phyloP scores from a whole-genome alignment of 2,329 filamentous ascomycete species.

The Beauveria brongniartii region DNA sequence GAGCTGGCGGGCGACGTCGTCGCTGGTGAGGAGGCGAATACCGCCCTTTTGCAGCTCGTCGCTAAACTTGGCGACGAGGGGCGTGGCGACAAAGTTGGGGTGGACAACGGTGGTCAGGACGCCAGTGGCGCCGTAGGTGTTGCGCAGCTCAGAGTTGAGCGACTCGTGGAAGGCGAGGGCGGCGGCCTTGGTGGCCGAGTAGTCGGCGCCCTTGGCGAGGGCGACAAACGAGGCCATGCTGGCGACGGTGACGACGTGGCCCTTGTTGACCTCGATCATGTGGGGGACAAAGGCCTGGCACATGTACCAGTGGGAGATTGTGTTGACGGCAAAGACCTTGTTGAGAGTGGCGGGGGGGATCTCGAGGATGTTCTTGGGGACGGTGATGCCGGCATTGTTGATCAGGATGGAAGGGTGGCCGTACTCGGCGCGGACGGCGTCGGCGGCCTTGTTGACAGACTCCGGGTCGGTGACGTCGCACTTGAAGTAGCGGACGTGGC shows the following conservation, averaged over 20 bases:
- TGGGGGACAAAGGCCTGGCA: conserved; percentile 53
- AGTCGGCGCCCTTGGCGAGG: conserved; percentile 54
- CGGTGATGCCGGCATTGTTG: conserved; percentile 34
- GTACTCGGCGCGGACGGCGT: conserved; percentile 39
- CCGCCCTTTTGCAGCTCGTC: conserved; percentile 14
- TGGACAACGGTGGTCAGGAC: conserved; percentile 55
- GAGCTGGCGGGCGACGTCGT: conserved; percentile 29
- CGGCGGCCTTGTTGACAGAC: conserved; percentile 38
- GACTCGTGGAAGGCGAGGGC: conserved; percentile 57
- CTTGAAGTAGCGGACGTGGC: conserved; percentile 53
- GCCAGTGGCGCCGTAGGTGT: conserved; percentile 46
- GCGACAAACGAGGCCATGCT: conserved; percentile 50
- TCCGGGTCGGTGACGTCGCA: conserved; percentile 54
- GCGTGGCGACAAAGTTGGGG: conserved; percentile 29
- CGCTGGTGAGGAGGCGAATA: conserved; percentile 17
- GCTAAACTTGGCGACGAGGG: conserved; percentile 18
- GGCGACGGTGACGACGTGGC: conserved; percentile 59
- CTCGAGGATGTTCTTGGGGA: conserved; percentile 52
- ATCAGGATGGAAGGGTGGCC: conserved; percentile 57
- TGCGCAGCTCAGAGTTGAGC: conserved; percentile 42
- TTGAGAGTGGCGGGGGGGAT: conserved; percentile 44
- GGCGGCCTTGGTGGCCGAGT: conserved; percentile 52
- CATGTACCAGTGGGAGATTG: conserved; percentile 53
- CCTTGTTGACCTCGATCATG: conserved; percentile 52
- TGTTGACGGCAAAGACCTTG: conserved; percentile 59